Conservation (phyloP, 306 rosid genomes). For the Ammopiptanthus mongolicus region DNA sequence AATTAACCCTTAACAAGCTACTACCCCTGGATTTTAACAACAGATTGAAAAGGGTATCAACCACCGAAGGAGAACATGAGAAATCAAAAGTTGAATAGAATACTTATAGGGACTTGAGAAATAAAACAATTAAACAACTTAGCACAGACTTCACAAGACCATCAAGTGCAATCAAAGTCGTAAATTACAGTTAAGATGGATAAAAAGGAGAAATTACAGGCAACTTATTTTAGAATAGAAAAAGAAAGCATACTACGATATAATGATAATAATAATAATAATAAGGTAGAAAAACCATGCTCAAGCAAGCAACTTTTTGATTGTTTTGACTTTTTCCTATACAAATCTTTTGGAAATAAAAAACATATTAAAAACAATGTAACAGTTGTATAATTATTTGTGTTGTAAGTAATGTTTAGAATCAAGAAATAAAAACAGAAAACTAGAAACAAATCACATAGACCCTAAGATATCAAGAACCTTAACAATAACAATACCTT, state of each 20-base stretch:
- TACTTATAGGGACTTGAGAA: background rate
- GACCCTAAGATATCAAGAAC: background rate
- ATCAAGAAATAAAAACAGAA: too few species aligned
- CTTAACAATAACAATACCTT: background rate
- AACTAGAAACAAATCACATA: too few species aligned
- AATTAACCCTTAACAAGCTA: background rate
- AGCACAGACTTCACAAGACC: background rate
- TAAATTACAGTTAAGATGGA: background rate
- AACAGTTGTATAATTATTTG: too few species aligned
- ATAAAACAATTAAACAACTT: background rate
- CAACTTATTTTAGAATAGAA: background rate
- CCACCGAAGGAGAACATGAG: background rate
- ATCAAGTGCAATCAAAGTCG: background rate
- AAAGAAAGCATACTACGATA: background rate
- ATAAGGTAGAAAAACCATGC: background rate
- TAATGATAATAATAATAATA: too few species aligned
- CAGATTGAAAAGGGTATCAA: background rate
- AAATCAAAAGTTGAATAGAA: background rate
- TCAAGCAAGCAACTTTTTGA: too few species aligned
- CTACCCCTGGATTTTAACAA: background rate
- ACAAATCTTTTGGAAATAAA: too few species aligned
- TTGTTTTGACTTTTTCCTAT: too few species aligned
- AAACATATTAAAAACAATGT: too few species aligned
- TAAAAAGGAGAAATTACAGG: background rate
- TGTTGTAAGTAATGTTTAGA: too few species aligned